phyloP scores from a whole-genome alignment of 345 rosid genomes.

The Odontarrhena argentea region DNA sequence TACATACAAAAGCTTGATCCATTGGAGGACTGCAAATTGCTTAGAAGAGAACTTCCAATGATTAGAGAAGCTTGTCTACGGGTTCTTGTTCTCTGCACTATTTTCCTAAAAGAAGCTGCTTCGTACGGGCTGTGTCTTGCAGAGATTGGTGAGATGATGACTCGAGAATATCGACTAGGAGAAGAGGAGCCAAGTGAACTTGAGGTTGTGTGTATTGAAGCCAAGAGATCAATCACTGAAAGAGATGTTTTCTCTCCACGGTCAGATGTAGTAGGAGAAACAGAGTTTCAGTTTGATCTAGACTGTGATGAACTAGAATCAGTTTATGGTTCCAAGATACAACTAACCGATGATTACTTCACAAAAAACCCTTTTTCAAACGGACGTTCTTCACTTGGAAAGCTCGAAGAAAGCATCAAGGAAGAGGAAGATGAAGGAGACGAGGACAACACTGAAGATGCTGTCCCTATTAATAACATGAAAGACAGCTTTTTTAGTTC shows the following conservation, averaged over 20 bases:
- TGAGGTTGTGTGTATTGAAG: conserved; percentile 86
- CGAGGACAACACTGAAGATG: conserved; percentile 44
- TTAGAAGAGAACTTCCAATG: conserved; percentile 86
- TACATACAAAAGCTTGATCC: conserved; percentile 77
- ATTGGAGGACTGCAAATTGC: conserved; percentile 67
- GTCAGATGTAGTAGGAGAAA: conserved; percentile 56
- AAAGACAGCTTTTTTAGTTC: conserved; percentile 34
- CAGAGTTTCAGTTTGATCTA: conserved; percentile 73
- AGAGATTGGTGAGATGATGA: conserved; percentile 99
- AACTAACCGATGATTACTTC: conserved; percentile 50
- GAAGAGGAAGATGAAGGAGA: conserved; percentile 72
- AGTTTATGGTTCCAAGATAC: conserved; percentile 49
- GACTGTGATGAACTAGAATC: conserved; percentile 67
- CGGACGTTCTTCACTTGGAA: conserved; percentile 62
- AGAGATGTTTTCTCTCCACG: conserved; percentile 62
- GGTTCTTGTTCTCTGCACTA: conserved; percentile 75
- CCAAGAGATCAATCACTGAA: conserved; percentile 68
- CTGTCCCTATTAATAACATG: conserved; percentile 34
- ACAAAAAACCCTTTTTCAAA: conserved; percentile 49
- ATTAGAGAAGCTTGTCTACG: conserved; percentile 91
- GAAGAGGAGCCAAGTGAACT: conserved; percentile 98
- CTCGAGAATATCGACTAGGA: conserved; percentile 76
- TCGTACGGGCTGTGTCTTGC: conserved; percentile 77
- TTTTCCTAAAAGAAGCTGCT: conserved; percentile 91
- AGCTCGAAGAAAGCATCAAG: conserved; percentile 77